Percentiles rank a stretch among this genome's conserved stretches.
Conservation (phyloP, 202 grass and related monocot species). For the Elaeis oleifera region DNA sequence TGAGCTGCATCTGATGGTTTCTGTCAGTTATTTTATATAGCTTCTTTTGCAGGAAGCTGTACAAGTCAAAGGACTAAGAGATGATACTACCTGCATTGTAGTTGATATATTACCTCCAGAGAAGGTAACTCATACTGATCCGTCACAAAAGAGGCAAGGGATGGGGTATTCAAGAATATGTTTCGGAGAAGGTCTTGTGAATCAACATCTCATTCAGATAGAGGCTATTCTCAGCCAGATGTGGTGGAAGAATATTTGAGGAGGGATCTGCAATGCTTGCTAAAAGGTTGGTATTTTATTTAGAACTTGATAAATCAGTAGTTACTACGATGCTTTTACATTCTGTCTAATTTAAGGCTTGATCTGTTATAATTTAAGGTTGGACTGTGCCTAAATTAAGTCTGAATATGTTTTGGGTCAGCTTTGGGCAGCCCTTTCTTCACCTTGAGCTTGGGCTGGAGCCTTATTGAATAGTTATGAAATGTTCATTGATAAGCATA, state of each 20-base stretch:
- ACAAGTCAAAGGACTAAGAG: constrained; percentile 62
- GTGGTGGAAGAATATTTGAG: constrained; percentile 97
- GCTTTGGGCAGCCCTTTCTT: no score
- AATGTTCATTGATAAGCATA: no score
- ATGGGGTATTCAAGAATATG: constrained; percentile 63
- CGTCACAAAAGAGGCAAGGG: constrained; percentile 50
- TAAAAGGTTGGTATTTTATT: constrained; percentile 36
- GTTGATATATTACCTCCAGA: constrained; percentile 78
- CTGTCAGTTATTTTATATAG: constrained; percentile 16
- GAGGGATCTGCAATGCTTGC: constrained; percentile 70
- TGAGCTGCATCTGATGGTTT: constrained; percentile 1
- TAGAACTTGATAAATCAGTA: not conserved
- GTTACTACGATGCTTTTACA: not conserved
- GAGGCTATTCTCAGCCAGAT: constrained; percentile 55
- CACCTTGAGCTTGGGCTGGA: no score
- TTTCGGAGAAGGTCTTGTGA: constrained; percentile 50
- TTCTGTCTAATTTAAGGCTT: no score
- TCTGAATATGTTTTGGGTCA: no score
- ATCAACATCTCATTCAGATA: constrained; percentile 32
- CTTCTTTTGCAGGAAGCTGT: constrained; percentile 61
- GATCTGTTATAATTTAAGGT: no score
- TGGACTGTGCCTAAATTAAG: no score
- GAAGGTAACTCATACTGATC: constrained; percentile 38
- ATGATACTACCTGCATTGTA: constrained; percentile 97
- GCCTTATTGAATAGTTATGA: no score